These are phyloP conservation scores for Hymenoscyphus scutula DNA, from an alignment of 2,329 filamentous ascomycete species.

Conservation along the genomic window DNA sequence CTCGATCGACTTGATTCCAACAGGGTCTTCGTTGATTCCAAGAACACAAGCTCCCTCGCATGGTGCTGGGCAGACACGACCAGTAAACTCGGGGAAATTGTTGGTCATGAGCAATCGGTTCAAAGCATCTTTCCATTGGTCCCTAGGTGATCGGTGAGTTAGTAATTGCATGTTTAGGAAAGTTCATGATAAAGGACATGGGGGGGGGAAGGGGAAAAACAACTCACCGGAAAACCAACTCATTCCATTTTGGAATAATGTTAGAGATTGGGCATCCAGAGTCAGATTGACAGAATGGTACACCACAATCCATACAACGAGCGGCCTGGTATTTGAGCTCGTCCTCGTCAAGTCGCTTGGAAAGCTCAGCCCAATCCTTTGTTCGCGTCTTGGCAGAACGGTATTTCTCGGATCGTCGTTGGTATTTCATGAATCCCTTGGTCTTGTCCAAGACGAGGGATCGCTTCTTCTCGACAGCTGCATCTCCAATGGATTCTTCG, in stretches of 20 bases:
- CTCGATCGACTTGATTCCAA: conserved; percentile 97
- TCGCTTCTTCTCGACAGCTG: conserved; percentile 82
- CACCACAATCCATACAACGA: conserved; percentile 98
- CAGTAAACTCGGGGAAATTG: conserved; percentile 98
- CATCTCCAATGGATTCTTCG: conserved; percentile 85
- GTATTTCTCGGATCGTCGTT: conserved; percentile 90
- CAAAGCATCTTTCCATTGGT: conserved; percentile 86
- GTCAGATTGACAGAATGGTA: conserved; percentile 96
- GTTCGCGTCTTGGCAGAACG: conserved; percentile 78
- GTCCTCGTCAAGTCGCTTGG: conserved; percentile 82
- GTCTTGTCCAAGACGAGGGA: conserved; percentile 97
- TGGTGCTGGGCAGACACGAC: conserved; percentile 92
- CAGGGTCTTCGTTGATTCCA: conserved; percentile 94
- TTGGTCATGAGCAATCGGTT: conserved; percentile 94
- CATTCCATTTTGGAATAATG: conserved; percentile 97
- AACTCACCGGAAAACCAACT: conserved; percentile 57
- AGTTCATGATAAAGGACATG: too few relatives aligned
- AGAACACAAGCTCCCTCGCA: conserved; percentile 95
- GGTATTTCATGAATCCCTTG: conserved; percentile 95
- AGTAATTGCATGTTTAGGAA: too few relatives aligned
- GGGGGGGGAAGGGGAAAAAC: too few relatives aligned
- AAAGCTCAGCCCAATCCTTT: conserved; percentile 92
- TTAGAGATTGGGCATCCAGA: conserved; percentile 95
- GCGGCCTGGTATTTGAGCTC: conserved; percentile 96
- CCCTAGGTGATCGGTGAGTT: conserved; percentile 40